phyloP scores from a whole-genome alignment of 2,329 filamentous ascomycete species.

The Apiospora malaysiana region DNA sequence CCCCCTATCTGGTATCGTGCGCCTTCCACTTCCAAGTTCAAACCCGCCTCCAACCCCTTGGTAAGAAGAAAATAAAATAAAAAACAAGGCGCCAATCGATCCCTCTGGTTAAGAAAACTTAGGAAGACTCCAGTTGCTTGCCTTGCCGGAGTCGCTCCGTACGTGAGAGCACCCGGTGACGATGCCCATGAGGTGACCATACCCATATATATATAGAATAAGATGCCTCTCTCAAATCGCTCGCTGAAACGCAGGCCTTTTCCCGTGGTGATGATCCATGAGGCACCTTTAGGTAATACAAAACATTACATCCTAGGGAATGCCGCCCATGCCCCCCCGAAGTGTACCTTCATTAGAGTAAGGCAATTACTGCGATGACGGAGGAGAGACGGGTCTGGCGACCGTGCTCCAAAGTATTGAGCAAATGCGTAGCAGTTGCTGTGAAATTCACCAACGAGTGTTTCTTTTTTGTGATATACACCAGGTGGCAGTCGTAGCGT shows the following conservation, averaged over 20 bases:
- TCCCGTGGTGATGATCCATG: neutral
- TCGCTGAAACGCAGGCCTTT: slow-evolving; percentile 7
- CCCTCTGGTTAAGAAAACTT: neutral
- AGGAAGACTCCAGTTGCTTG: neutral
- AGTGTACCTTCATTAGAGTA: slow-evolving; percentile 17
- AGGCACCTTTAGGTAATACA: slow-evolving; percentile 25
- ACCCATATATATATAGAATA: slow-evolving; percentile 14
- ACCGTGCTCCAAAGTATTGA: slow-evolving; percentile 21
- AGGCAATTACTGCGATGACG: slow-evolving; percentile 13
- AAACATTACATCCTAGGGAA: slow-evolving; percentile 30
- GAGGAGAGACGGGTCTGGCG: neutral
- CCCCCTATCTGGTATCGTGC: slow-evolving; percentile 17
- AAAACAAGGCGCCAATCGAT: slow-evolving; percentile 1
- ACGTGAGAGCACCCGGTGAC: slow-evolving; percentile 1
- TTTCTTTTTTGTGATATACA: slow-evolving; percentile 14
- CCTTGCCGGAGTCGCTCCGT: neutral
- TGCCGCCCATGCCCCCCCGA: slow-evolving; percentile 6
- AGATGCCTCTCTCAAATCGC: slow-evolving; percentile 6
- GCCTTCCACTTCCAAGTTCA: slow-evolving; percentile 5
- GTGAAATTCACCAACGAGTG: slow-evolving; percentile 14
- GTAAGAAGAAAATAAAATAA: slow-evolving; percentile 6
- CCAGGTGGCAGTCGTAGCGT: slow-evolving; percentile 25
- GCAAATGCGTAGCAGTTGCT: slow-evolving; percentile 21
- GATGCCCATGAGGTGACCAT: neutral
- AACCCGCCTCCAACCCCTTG: neutral